Evolutionary conservation across 2,329 filamentous ascomycete genomes (phyloP).

Genomic region (Fusarium sp.): DNA sequence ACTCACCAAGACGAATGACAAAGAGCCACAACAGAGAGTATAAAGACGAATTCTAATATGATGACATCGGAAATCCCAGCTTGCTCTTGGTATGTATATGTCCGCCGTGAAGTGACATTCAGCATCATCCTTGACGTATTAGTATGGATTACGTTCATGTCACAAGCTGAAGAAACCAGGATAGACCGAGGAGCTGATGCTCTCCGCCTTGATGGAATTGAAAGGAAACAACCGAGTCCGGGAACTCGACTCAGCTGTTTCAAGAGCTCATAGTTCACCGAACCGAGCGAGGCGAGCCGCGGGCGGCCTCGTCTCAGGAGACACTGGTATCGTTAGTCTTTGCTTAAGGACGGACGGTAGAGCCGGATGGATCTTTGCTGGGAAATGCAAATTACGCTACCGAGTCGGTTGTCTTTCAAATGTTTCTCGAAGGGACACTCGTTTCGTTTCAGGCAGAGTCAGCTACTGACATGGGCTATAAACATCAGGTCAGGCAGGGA

Average conservation of each 20-base stretch:
- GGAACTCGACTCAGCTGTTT: not conserved
- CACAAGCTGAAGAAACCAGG: not conserved
- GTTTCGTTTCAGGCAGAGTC: conserved; percentile 44
- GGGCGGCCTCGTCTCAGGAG: conserved; percentile 39
- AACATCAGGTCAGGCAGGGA: conserved; percentile 25
- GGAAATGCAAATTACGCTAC: conserved; percentile 2
- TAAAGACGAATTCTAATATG: not conserved
- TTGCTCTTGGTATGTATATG: not conserved
- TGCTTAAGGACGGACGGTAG: not conserved
- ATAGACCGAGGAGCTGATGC: not conserved
- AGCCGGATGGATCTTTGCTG: conserved; percentile 16
- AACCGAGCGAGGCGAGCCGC: conserved; percentile 34
- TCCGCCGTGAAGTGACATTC: not conserved
- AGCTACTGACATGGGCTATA: conserved; percentile 23
- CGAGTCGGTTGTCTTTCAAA: conserved; percentile 18
- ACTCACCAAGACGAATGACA: not conserved
- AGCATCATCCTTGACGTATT: not conserved
- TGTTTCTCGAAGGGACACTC: conserved; percentile 27
- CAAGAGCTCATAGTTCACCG: not conserved
- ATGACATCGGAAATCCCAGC: not conserved
- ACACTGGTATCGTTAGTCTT: conserved; percentile 11
- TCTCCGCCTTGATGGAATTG: not conserved
- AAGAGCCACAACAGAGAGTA: not conserved
- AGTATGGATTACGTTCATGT: not conserved
- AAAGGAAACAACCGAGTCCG: not conserved